Percentiles rank a stretch among this genome's conserved stretches.
phyloP scores from a whole-genome alignment of 768 basidiomycete species.

The Trametes villosa region DNA sequence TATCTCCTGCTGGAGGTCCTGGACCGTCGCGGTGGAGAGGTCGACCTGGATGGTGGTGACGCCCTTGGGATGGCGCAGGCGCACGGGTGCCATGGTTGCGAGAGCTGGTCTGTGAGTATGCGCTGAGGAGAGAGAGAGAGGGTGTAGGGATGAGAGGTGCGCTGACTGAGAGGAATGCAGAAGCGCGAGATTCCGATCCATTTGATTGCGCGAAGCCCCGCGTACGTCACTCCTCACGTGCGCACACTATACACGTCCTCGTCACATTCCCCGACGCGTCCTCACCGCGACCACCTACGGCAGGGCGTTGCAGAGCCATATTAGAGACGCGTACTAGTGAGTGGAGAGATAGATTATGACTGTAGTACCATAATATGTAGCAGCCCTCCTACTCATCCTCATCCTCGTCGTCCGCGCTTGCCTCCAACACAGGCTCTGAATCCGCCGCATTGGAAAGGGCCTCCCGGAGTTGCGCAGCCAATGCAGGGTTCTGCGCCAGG shows the following conservation, averaged over 20 bases:
- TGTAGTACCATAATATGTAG: not conserved
- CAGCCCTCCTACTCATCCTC: not conserved
- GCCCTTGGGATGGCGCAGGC: constrained; percentile 86
- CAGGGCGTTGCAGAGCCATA: too few species aligned
- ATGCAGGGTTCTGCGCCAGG: constrained; percentile 5
- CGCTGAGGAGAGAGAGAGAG: not conserved
- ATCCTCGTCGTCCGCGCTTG: not conserved
- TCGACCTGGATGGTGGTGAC: constrained; percentile 77
- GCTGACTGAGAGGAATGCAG: not conserved
- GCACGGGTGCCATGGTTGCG: constrained; percentile 65
- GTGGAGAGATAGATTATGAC: not conserved
- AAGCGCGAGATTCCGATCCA: not conserved
- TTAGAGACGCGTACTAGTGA: not conserved
- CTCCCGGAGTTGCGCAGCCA: not conserved
- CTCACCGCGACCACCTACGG: too few species aligned
- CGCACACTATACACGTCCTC: not conserved
- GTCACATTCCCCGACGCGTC: constrained; percentile 5
- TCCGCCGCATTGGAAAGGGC: not conserved
- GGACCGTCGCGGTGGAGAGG: constrained; percentile 60
- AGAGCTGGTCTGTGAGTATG: not conserved
- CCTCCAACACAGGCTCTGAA: not conserved
- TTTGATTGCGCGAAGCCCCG: not conserved
- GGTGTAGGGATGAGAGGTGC: too few species aligned
- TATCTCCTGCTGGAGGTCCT: constrained; percentile 77
- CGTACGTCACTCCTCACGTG: constrained; percentile 8